These are phyloP conservation scores for Umbilicus rupestris DNA, from an alignment of 164 flowering plant species.

Conservation along the genomic window DNA sequence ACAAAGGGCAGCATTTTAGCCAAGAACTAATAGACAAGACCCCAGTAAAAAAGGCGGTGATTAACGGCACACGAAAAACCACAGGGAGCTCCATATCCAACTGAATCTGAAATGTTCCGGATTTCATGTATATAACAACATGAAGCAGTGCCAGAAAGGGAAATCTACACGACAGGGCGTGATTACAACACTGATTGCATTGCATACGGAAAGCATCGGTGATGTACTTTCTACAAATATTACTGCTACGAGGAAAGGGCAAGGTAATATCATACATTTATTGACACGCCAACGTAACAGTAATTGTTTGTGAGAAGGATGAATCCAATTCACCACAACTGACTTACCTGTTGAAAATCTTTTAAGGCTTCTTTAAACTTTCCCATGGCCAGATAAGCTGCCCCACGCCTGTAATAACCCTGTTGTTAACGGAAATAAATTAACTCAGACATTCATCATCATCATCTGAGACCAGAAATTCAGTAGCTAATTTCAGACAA, in stretches of 20 bases:
- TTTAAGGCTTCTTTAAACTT: constrained; percentile 96
- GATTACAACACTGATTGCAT: neutral
- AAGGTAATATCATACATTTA: no score
- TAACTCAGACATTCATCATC: neutral
- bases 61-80: neutral
- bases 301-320: neutral
- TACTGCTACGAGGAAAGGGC: no score
- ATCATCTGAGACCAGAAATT: neutral
- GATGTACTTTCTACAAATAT: neutral
- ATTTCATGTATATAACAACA: neutral
- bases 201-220: neutral
- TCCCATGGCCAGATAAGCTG: constrained; percentile 95
- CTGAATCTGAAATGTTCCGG: no score
- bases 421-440: constrained; percentile 16
- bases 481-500: neutral
- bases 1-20: neutral
- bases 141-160: neutral
- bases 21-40: neutral
- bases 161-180: neutral
- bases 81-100: no score
- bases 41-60: neutral
- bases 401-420: constrained; percentile 97
- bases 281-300: neutral
- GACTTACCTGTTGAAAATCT: constrained; percentile 87
- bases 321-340: neutral